phyloP scores from a whole-genome alignment of 352 stramenopile genomes.

The Phytophthora pseudosyringae region DNA sequence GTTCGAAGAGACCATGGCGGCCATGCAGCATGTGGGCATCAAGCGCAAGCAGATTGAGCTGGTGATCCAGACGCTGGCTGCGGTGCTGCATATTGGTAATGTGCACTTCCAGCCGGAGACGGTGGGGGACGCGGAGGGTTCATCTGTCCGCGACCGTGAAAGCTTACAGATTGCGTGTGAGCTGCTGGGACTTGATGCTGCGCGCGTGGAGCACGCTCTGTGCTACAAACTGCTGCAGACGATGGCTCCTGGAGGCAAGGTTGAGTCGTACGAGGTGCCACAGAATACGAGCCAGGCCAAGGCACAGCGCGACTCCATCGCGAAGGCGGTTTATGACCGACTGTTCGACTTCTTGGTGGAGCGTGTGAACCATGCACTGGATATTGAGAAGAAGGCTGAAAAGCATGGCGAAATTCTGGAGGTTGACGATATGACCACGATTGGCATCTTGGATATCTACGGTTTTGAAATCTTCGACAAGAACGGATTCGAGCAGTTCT shows the following conservation, averaged over 20 bases:
- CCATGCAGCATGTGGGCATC: constrained; percentile 90
- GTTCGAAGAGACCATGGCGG: constrained; percentile 86
- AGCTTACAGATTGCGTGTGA: constrained; percentile 73
- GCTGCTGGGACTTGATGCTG: constrained; percentile 70
- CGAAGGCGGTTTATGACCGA: constrained; percentile 96
- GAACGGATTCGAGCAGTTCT: constrained; percentile 96
- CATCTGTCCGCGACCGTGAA: constrained; percentile 47
- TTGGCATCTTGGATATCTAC: constrained; percentile 97
- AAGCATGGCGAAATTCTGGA: constrained; percentile 81
- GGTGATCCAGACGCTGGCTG: constrained; percentile 85
- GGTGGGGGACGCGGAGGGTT: constrained; percentile 81
- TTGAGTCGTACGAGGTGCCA: constrained; percentile 89
- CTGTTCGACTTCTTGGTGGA: constrained; percentile 98
- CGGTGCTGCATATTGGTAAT: constrained; percentile 84
- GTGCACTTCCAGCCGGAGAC: constrained; percentile 66
- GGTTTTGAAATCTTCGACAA: constrained; percentile 96
- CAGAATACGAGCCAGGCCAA: constrained; percentile 88
- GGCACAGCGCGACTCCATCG: constrained; percentile 95
- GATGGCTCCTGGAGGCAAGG: constrained; percentile 82
- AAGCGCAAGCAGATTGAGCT: constrained; percentile 91
- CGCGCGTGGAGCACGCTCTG: constrained; percentile 70
- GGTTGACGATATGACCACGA: constrained; percentile 76
- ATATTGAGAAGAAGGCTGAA: constrained; percentile 85
- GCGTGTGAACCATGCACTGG: constrained; percentile 86
- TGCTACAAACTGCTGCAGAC: constrained; percentile 89